Evolutionary conservation across 108 stramenopile species (phyloP), one percentile per base, ranked within the genome.

Genomic region (Cyclotella sp.): DNA sequence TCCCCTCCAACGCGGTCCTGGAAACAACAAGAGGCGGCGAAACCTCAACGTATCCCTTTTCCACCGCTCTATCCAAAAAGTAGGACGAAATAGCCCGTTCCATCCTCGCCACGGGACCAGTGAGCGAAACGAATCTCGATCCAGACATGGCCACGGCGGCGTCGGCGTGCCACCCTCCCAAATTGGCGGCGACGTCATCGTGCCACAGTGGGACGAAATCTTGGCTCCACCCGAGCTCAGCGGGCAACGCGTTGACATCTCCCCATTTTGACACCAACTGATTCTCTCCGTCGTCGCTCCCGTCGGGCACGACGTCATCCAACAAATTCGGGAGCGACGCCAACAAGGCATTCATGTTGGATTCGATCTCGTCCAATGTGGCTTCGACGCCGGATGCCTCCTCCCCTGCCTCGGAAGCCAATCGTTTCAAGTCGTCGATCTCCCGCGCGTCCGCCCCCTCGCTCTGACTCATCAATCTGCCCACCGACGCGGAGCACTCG

Each of bases 51-150:
- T 97, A 98, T 63, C 97, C 97, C 74, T 95, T 90, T 29, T 83
- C 46, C 41, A 77, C 65, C 18, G 84, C 85, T 45, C 87, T 41
- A 77, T 98, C 98, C 64, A 98, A 68, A 82, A 97, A 96, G 84
- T 87, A 98, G 72, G 89, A 93, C 55, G 89, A 88, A 9, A 98
- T 73, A 44, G 98, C 98, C n/a, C 98, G 92, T 86, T 98, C 98
- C 73, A 98, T 71, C 62, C 89, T 80, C 1, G 98, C 98, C 34
- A 97, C 78, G 34, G 63, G 67, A 16, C 97, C 97, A 60, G 86
- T 87, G 21, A 98, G 85, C 9, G 96, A 93, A 15, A 93, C 91
- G 72, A 98, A 98, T 9, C 98, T 89, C 27, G 96, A 86, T 15
- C 98, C 98, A 21, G 96, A 92, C 84, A 98, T 93, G 71, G 84